Conservation (phyloP, 106 monocot species). For the Acanthochlamys bracteata region DNA sequence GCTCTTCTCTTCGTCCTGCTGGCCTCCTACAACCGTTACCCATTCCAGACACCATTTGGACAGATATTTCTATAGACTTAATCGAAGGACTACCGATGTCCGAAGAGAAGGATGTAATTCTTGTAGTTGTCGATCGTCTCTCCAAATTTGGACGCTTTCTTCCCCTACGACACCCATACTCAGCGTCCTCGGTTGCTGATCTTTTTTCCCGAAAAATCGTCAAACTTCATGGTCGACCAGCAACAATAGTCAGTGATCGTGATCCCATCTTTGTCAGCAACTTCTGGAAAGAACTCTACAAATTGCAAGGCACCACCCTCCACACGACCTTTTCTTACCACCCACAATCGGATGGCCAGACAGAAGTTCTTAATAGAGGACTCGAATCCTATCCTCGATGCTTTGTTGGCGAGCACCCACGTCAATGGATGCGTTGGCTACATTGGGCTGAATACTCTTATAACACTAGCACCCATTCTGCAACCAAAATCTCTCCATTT, state of each 20-base stretch:
- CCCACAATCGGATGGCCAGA: no score
- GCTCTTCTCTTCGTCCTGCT: neutral
- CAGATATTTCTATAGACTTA: neutral
- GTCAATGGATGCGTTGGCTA: no score
- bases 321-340: neutral
- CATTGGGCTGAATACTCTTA: no score
- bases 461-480: no score
- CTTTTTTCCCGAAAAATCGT: neutral
- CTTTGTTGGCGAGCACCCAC: no score
- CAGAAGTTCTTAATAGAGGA: neutral
- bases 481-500: no score
- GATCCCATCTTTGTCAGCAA: neutral
- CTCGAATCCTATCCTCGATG: no score
- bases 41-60: neutral
- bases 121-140: neutral
- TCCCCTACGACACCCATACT: neutral
- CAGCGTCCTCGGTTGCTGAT: neutral
- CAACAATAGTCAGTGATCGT: neutral
- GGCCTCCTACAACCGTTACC: neutral
- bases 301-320: neutral
- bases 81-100: neutral
- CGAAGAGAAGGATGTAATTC: neutral
- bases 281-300: slow-evolving; percentile 3
- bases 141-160: slow-evolving; percentile 5
- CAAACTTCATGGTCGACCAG: neutral